A percentile compares a stretch with the other conserved stretches of the same genome.
phyloP scores from a whole-genome alignment of 1,284 basidiomycete species.

The Ganoderma multipileum region DNA sequence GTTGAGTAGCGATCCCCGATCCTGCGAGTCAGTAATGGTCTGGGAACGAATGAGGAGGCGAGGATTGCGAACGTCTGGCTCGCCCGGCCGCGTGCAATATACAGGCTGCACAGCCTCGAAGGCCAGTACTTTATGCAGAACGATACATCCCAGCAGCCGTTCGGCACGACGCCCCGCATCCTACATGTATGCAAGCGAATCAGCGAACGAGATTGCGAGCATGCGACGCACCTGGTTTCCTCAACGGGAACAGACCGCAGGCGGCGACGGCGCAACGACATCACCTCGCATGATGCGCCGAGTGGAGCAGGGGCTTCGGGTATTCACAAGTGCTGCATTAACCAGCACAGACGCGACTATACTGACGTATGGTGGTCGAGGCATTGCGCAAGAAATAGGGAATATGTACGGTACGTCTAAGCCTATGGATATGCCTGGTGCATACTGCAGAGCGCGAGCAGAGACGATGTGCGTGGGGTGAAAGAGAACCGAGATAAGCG shows the following conservation, averaged over 20 bases:
- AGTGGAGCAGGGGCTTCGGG: neutral
- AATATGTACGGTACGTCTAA: conserved; percentile 13
- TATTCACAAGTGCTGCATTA: neutral
- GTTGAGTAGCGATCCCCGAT: neutral
- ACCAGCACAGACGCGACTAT: neutral
- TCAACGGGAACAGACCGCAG: neutral
- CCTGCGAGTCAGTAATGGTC: neutral
- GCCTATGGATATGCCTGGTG: conserved; percentile 4
- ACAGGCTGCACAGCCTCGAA: neutral
- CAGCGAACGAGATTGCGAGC: neutral
- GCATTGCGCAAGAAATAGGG: neutral
- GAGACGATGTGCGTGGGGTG: neutral
- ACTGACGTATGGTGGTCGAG: neutral
- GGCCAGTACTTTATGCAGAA: neutral
- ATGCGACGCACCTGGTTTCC: neutral
- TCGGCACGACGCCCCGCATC: neutral
- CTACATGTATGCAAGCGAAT: neutral
- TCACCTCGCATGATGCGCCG: neutral
- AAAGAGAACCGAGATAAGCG: neutral
- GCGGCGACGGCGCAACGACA: neutral
- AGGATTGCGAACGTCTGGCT: neutral
- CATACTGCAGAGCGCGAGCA: neutral
- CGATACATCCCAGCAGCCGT: neutral
- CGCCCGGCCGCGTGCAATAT: neutral
- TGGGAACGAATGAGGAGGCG: neutral